Evolutionary conservation across 441 rosid genomes (phyloP).

Genomic region (Pelargonium myrrhifolium): DNA sequence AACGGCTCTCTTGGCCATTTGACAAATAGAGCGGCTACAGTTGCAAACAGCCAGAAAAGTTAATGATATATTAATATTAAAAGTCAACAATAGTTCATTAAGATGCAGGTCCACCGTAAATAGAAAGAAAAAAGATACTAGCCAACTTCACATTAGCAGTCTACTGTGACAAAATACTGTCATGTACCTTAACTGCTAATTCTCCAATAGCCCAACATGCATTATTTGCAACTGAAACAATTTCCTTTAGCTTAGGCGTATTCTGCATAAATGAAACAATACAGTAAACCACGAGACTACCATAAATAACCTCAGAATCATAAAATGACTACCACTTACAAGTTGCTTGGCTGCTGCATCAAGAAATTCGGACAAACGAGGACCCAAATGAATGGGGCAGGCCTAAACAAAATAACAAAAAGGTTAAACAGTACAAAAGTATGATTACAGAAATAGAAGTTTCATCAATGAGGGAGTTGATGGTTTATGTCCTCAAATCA

Average conservation of each 20-base stretch:
- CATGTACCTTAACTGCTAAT: conserved; percentile 75
- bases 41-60: background rate
- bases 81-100: background rate
- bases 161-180: background rate
- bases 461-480: background rate
- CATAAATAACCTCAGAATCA: conserved; percentile 15
- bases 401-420: conserved; percentile 38
- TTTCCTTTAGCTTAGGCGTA: conserved; percentile 60
- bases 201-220: conserved; percentile 99
- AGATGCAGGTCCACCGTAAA: too few relatives aligned
- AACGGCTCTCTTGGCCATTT: background rate
- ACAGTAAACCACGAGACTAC: conserved; percentile 6
- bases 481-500: conserved; percentile 6
- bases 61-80: background rate
- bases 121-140: background rate
- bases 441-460: conserved; percentile 10
- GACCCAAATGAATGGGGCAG: conserved; percentile 70
- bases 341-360: conserved; percentile 84
- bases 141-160: background rate
- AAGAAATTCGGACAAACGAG: conserved; percentile 65
- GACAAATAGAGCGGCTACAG: background rate
- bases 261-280: conserved; percentile 36
- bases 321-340: conserved; percentile 40
- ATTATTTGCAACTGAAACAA: conserved; percentile 87
- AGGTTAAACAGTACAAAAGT: background rate